A percentile compares a stretch with the other conserved stretches of the same genome.
phyloP scores from a whole-genome alignment of 805 yeast species.

The Yamadazyma akitaensis region DNA sequence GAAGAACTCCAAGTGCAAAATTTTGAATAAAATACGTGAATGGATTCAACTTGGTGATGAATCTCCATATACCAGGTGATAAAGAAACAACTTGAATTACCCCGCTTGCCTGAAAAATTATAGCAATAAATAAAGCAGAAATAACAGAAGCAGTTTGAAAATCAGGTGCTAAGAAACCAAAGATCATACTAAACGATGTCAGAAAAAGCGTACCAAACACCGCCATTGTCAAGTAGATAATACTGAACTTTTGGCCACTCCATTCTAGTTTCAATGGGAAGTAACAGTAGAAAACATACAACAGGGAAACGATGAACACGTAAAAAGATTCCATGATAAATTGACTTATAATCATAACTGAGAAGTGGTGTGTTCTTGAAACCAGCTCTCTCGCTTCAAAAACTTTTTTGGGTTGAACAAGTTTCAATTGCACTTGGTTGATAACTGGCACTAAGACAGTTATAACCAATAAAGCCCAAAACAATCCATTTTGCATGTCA shows the following conservation, averaged over 20 bases:
- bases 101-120: slow-evolving; percentile 36
- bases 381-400: slow-evolving; percentile 46
- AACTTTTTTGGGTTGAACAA: slow-evolving; percentile 35
- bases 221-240: slow-evolving; percentile 25
- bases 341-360: slow-evolving; percentile 39
- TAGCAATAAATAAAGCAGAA: slow-evolving; percentile 25
- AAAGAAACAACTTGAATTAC: slow-evolving; percentile 25
- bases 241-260: slow-evolving; percentile 36
- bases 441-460: slow-evolving; percentile 35
- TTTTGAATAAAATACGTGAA: slow-evolving; percentile 66
- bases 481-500: slow-evolving; percentile 61
- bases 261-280: slow-evolving; percentile 63
- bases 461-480: slow-evolving; percentile 43
- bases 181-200: slow-evolving; percentile 35
- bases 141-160: slow-evolving; percentile 31
- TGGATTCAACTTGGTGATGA: slow-evolving; percentile 73
- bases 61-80: slow-evolving; percentile 52
- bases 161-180: slow-evolving; percentile 22
- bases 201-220: slow-evolving; percentile 23
- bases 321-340: slow-evolving; percentile 45
- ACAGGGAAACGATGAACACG: slow-evolving; percentile 41
- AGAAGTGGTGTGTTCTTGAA: slow-evolving; percentile 43
- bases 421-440: slow-evolving; percentile 41
- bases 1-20: slow-evolving; percentile 30
- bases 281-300: slow-evolving; percentile 45